phyloP scores from a whole-genome alignment of 805 yeast species.

The Wickerhamiella spandovensis region DNA sequence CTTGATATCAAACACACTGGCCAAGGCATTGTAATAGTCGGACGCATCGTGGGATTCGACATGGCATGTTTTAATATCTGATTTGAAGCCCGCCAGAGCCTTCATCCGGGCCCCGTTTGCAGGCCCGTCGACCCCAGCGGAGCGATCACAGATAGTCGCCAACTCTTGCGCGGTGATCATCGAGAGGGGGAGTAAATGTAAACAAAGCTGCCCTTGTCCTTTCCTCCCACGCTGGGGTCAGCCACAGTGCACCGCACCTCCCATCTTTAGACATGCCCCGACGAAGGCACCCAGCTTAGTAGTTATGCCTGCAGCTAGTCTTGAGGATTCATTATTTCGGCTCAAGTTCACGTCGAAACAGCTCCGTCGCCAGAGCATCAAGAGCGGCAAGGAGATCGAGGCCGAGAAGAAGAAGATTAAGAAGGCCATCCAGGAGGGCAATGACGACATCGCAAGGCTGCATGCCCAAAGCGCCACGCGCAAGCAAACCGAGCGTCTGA shows the following conservation, averaged over 20 bases:
- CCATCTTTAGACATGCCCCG: too few relatives aligned
- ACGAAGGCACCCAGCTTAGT: background rate
- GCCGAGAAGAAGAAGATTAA: slow-evolving; percentile 79
- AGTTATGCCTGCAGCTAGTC: background rate
- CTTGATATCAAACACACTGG: slow-evolving; percentile 8
- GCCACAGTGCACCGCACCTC: too few relatives aligned
- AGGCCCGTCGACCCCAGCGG: background rate
- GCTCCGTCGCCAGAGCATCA: slow-evolving; percentile 75
- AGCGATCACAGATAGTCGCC: background rate
- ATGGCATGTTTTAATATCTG: slow-evolving; percentile 13
- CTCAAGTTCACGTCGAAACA: slow-evolving; percentile 80
- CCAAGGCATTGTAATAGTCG: slow-evolving; percentile 19
- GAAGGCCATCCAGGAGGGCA: slow-evolving; percentile 74
- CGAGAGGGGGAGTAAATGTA: background rate
- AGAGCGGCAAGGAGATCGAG: slow-evolving; percentile 81
- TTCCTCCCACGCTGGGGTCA: background rate
- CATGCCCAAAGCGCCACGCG: slow-evolving; percentile 95
- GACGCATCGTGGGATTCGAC: slow-evolving; percentile 9
- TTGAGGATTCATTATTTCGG: slow-evolving; percentile 21
- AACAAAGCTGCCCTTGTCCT: background rate
- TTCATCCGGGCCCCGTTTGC: background rate
- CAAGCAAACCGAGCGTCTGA: slow-evolving; percentile 74
- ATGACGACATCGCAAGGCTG: slow-evolving; percentile 81
- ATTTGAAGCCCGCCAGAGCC: slow-evolving; percentile 8
- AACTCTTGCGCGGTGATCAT: slow-evolving; percentile 2